Percentiles rank a stretch among this genome's conserved stretches.
Evolutionary conservation across 129 eudicot species (phyloP).

Genomic region (sunflower (Helianthus annuus)): DNA sequence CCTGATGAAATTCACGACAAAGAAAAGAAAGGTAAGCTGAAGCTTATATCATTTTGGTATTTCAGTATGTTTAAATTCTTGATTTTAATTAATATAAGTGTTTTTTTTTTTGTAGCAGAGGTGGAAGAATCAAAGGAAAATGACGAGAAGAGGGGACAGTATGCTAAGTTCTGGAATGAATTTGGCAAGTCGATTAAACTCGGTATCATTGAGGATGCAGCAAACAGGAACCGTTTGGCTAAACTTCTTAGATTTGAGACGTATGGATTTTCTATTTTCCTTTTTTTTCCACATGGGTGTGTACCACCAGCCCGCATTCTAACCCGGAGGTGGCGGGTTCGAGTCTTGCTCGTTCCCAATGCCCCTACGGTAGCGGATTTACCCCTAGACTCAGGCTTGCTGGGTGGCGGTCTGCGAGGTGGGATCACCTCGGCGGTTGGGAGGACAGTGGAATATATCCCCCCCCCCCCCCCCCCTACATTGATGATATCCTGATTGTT

Average conservation of each 20-base stretch:
- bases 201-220: slow-evolving; percentile 95
- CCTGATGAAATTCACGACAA: slow-evolving; percentile 81
- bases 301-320: no score
- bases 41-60: background rate
- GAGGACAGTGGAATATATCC: no score
- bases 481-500: background rate
- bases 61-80: background rate
- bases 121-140: slow-evolving; percentile 80
- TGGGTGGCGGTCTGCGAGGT: no score
- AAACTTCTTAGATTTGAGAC: slow-evolving; percentile 95
- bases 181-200: slow-evolving; percentile 96
- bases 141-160: slow-evolving; percentile 90
- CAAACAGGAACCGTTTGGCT: slow-evolving; percentile 94
- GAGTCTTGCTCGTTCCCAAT: no score
- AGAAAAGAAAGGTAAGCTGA: slow-evolving; percentile 61
- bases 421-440: no score
- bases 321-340: no score
- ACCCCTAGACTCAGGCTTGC: no score
- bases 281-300: background rate
- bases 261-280: slow-evolving; percentile 33
- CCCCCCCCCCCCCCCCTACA: no score
- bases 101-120: slow-evolving; percentile 42
- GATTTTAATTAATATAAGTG: slow-evolving; percentile 11
- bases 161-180: slow-evolving; percentile 94
- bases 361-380: no score